A percentile compares a stretch with the other conserved stretches of the same genome.
Evolutionary conservation across 441 rosid species (phyloP).

Genomic region (Bocquillonia castaneifolia): DNA sequence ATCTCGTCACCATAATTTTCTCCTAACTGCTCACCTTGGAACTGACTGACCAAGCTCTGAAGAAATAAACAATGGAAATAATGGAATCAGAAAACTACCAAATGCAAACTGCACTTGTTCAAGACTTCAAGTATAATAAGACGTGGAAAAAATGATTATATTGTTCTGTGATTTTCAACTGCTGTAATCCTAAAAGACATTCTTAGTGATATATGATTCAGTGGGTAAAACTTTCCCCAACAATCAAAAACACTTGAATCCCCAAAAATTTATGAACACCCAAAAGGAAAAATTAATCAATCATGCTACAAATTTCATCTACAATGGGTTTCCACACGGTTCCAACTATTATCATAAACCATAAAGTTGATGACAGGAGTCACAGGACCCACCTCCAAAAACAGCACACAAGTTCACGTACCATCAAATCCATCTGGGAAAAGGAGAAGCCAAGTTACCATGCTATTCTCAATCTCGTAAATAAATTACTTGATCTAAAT

Average conservation of each 20-base stretch:
- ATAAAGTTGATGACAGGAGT: constrained; percentile 42
- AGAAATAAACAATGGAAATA: constrained; percentile 27
- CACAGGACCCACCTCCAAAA: constrained; percentile 69
- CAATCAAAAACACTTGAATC: not conserved
- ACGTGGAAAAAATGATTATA: not conserved
- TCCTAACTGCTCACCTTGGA: constrained; percentile 66
- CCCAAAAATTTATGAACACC: not conserved
- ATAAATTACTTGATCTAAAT: constrained; percentile 22
- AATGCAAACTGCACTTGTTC: not conserved
- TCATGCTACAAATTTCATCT: constrained; percentile 12
- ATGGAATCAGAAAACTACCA: constrained; percentile 5
- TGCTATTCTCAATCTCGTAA: constrained; percentile 23
- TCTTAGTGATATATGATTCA: not conserved
- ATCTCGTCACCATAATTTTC: constrained; percentile 25
- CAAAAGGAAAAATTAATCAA: not conserved
- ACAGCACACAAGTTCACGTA: constrained; percentile 78
- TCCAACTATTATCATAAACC: constrained; percentile 17
- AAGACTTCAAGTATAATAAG: not conserved
- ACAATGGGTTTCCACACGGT: constrained; percentile 19
- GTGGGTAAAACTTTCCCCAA: not conserved
- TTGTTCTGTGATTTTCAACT: not conserved
- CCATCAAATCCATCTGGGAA: constrained; percentile 95
- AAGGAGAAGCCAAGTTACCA: constrained; percentile 68
- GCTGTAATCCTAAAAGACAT: not conserved
- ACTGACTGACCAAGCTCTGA: constrained; percentile 75